Conservation (phyloP, 1,139 yeast genomes). For the Starmera stellimalicola region DNA sequence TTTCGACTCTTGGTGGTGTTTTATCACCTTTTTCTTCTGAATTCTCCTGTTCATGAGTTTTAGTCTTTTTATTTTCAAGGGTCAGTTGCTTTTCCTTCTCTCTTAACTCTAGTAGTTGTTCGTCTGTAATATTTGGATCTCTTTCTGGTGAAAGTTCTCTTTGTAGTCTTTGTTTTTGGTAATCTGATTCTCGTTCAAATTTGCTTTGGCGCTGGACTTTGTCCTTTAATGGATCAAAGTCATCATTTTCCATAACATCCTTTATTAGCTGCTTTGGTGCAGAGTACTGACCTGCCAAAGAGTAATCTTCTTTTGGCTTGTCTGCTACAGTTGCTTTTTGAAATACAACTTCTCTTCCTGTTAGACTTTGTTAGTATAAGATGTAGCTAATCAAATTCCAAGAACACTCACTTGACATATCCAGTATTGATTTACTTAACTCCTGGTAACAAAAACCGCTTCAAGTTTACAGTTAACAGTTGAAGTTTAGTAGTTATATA, state of each 20-base stretch:
- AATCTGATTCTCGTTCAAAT: conserved; percentile 29
- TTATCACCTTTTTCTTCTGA: conserved; percentile 12
- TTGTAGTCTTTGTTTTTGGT: conserved; percentile 32
- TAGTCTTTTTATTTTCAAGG: neutral
- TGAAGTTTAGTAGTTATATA: too few relatives aligned
- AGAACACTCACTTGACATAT: neutral
- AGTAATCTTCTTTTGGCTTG: conserved; percentile 4
- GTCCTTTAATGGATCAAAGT: conserved; percentile 27
- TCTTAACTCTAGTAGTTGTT: conserved; percentile 13
- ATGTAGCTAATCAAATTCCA: neutral
- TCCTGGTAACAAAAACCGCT: too few relatives aligned
- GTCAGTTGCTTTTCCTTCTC: conserved; percentile 19
- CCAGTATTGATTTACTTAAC: too few relatives aligned
- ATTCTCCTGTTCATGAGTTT: neutral
- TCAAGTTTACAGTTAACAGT: too few relatives aligned
- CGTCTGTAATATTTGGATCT: conserved; percentile 16
- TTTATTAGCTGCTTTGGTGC: conserved; percentile 25
- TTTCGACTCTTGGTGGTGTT: conserved; percentile 20
- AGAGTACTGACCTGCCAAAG: conserved; percentile 24
- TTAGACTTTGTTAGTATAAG: neutral
- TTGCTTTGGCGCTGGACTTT: conserved; percentile 23
- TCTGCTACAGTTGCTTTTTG: conserved; percentile 4
- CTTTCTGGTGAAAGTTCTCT: conserved; percentile 23
- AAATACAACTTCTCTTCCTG: conserved; percentile 4
- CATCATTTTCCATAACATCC: conserved; percentile 26